phyloP scores from a whole-genome alignment of 1,139 yeast genomes.

The Blastobotrys persicus region DNA sequence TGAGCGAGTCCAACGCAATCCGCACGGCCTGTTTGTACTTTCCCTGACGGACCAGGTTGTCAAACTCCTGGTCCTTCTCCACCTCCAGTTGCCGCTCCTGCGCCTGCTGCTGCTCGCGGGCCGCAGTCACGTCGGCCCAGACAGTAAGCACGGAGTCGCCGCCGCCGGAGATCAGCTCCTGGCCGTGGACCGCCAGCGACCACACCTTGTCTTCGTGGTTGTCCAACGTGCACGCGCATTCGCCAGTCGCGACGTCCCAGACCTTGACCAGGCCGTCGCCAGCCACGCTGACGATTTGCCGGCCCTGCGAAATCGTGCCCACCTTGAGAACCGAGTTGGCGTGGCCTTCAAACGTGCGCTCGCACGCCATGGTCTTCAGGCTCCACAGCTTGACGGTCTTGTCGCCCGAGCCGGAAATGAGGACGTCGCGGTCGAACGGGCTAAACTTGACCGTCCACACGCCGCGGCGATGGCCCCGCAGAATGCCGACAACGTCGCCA shows the following conservation, averaged over 20 bases:
- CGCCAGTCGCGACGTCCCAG: slow-evolving; percentile 82
- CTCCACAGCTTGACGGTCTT: slow-evolving; percentile 90
- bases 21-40: slow-evolving; percentile 90
- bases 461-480: slow-evolving; percentile 90
- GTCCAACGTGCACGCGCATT: slow-evolving; percentile 77
- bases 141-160: slow-evolving; percentile 89
- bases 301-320: slow-evolving; percentile 61
- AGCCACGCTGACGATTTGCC: slow-evolving; percentile 77
- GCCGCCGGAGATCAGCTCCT: slow-evolving; percentile 74
- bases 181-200: slow-evolving; percentile 63
- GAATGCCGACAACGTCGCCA: slow-evolving; percentile 82
- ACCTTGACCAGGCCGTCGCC: slow-evolving; percentile 92
- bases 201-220: slow-evolving; percentile 93
- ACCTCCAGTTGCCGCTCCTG: slow-evolving; percentile 49
- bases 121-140: slow-evolving; percentile 87
- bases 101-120: slow-evolving; percentile 51
- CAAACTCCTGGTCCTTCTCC: slow-evolving; percentile 84
- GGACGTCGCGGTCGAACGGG: slow-evolving; percentile 67
- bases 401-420: slow-evolving; percentile 82
- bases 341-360: slow-evolving; percentile 89
- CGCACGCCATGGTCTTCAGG: slow-evolving; percentile 67
- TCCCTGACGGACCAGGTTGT: slow-evolving; percentile 63
- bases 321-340: slow-evolving; percentile 88
- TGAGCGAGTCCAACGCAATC: slow-evolving; percentile 72
- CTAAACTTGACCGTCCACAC: slow-evolving; percentile 89